Evolutionary conservation across 2,329 filamentous ascomycete genomes (phyloP).

Genomic region (Trichoderma simmonsii): DNA sequence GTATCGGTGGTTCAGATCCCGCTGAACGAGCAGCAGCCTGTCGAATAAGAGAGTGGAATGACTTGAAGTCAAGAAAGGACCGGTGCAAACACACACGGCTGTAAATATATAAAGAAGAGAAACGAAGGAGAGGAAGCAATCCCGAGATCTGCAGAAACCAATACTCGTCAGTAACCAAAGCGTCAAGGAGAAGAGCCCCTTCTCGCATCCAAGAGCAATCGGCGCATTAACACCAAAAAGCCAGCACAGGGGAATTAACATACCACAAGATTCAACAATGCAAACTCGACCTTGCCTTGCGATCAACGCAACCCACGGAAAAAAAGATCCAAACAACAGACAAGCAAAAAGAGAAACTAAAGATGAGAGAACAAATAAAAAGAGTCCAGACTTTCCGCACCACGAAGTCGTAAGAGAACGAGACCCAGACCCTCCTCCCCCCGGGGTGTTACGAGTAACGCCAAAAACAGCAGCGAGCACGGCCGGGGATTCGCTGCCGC

Average conservation of each 20-base stretch:
- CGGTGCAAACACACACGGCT: conserved; percentile 1
- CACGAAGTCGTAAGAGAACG: background rate
- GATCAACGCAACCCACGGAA: conserved; percentile 20
- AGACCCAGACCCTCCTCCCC: background rate
- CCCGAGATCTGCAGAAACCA: background rate
- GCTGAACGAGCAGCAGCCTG: conserved; percentile 42
- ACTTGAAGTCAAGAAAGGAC: background rate
- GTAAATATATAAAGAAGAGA: background rate
- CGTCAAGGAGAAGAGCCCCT: background rate
- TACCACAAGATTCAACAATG: conserved; percentile 7
- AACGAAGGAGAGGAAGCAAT: background rate
- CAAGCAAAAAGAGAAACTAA: background rate
- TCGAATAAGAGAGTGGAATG: background rate
- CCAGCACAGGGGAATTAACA: background rate
- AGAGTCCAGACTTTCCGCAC: background rate
- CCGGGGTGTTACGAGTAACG: background rate
- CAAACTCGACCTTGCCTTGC: conserved; percentile 8
- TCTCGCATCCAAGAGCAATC: background rate
- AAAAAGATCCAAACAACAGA: conserved; percentile 28
- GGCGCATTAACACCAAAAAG: background rate
- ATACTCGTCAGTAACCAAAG: background rate
- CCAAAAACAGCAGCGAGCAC: background rate
- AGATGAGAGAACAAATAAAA: conserved; percentile 23
- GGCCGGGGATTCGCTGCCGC: conserved; percentile 11
- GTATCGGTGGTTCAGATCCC: conserved; percentile 48